Conservation (phyloP, 2,329 filamentous ascomycete genomes). For the Microsporum canis region DNA sequence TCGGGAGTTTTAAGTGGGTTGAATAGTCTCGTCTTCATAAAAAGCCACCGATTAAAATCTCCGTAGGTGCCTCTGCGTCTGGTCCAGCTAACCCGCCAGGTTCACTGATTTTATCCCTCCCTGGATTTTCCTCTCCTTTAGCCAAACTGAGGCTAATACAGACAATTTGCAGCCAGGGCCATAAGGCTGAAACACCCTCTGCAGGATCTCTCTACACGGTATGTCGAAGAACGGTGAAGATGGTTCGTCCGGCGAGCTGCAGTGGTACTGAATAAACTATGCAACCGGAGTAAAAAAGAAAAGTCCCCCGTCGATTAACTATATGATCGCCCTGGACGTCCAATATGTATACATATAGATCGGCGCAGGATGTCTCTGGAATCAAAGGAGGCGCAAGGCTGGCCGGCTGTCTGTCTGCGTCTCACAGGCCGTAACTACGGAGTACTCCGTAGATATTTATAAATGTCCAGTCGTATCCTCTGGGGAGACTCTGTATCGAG, state of each 20-base stretch:
- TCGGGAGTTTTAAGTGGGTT: no score
- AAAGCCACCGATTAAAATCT: background rate
- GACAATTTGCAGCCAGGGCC: background rate
- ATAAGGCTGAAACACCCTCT: background rate
- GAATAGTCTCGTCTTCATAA: background rate
- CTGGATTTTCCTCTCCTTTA: background rate
- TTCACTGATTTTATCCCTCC: background rate
- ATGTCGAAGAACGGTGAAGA: background rate
- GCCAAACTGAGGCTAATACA: background rate
- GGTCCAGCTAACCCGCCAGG: background rate
- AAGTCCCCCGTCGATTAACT: no score
- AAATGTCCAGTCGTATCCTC: no score
- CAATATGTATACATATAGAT: background rate
- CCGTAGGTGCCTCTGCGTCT: background rate
- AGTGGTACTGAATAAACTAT: no score
- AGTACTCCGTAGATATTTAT: background rate
- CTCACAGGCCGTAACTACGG: background rate
- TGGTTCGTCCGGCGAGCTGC: background rate
- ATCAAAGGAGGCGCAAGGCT: background rate
- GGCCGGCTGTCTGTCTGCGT: background rate
- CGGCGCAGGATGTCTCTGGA: background rate
- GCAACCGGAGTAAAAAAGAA: no score
- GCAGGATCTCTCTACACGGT: background rate
- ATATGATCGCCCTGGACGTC: background rate
- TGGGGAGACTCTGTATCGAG: background rate